Evolutionary conservation across 1,139 yeast genomes (phyloP).

Genomic region (Pichia norvegensis): DNA sequence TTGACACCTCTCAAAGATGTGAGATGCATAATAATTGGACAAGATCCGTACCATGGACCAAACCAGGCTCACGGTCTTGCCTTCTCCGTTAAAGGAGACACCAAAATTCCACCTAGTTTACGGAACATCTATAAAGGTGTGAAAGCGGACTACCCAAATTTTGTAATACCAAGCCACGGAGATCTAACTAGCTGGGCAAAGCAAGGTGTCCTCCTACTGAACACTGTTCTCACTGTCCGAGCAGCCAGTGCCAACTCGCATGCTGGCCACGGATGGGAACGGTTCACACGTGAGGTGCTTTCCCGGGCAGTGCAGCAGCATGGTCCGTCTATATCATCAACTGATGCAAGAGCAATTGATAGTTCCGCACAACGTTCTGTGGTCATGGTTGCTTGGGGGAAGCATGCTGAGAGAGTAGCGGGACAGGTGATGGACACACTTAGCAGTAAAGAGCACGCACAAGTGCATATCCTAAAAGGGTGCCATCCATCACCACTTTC

Average conservation of each 20-base stretch:
- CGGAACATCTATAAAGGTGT: conserved; percentile 80
- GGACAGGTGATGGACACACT: background rate
- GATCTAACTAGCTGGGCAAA: conserved; percentile 78
- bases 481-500: conserved; percentile 93
- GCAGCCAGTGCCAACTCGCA: conserved; percentile 95
- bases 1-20: conserved; percentile 70
- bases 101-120: conserved; percentile 84
- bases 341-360: too few species aligned
- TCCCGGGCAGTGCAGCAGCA: background rate
- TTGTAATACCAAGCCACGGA: conserved; percentile 53
- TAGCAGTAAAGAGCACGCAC: background rate
- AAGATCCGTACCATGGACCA: conserved; percentile 90
- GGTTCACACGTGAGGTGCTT: conserved; percentile 69
- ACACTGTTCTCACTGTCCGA: conserved; percentile 84
- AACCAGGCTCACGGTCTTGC: conserved; percentile 98
- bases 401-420: conserved; percentile 65
- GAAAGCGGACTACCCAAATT: conserved; percentile 64
- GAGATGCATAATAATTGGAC: conserved; percentile 81
- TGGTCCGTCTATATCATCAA: conserved; percentile 29
- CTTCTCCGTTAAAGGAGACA: conserved; percentile 76
- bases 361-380: conserved; percentile 23
- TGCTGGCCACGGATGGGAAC: conserved; percentile 88
- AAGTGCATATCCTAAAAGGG: conserved; percentile 36
- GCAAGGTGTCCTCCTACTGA: conserved; percentile 81
- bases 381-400: conserved; percentile 79